Conservation (phyloP, 2,329 filamentous ascomycete genomes). For the Alternaria sp. region DNA sequence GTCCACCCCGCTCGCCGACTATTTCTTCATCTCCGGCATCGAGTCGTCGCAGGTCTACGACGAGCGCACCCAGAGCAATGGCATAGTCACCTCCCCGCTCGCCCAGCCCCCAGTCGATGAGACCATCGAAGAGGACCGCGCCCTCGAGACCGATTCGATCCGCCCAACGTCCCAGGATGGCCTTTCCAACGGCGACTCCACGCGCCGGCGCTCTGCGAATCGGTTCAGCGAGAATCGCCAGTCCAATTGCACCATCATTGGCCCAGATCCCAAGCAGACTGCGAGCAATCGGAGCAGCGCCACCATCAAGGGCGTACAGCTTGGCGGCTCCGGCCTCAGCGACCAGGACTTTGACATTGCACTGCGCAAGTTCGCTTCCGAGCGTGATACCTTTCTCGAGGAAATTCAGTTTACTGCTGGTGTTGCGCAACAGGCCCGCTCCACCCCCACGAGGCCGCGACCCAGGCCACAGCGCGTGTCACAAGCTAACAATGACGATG, state of each 20-base stretch:
- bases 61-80: constrained; percentile 46
- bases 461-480: constrained; percentile 79
- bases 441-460: constrained; percentile 69
- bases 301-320: constrained; percentile 61
- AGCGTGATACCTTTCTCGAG: constrained; percentile 90
- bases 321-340: constrained; percentile 55
- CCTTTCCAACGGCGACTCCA: constrained; percentile 48
- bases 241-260: constrained; percentile 59
- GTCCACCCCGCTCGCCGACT: constrained; percentile 66
- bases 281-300: constrained; percentile 69
- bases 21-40: constrained; percentile 68
- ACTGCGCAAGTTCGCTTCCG: constrained; percentile 91
- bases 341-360: constrained; percentile 95
- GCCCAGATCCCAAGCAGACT: constrained; percentile 53
- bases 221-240: constrained; percentile 57
- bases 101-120: constrained; percentile 53
- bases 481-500: constrained; percentile 60
- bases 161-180: constrained; percentile 54
- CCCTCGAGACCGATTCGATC: constrained; percentile 59
- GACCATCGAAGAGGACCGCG: constrained; percentile 66
- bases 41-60: constrained; percentile 60
- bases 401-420: constrained; percentile 90
- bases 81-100: constrained; percentile 38
- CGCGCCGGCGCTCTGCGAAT: constrained; percentile 42
- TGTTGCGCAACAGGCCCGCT: constrained; percentile 58